A percentile compares a stretch with the other conserved stretches of the same genome.
These are phyloP conservation scores for Fusarium sp. DNA, from an alignment of 2,329 filamentous ascomycete species.

Conservation along the genomic window DNA sequence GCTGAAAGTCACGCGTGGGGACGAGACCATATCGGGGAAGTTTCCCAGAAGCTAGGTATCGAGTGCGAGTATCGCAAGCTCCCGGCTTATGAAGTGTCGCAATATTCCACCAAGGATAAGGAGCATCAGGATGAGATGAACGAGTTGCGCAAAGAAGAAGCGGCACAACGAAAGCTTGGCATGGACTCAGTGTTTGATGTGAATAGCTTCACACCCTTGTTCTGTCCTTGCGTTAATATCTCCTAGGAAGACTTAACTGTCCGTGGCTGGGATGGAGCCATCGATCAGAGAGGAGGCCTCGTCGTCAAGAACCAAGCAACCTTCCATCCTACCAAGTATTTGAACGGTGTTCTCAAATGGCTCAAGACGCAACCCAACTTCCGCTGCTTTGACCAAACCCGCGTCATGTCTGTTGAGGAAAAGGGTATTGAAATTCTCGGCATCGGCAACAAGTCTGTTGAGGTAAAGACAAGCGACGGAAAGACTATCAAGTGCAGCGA, in stretches of 20 bases:
- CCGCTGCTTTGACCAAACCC: conserved; percentile 64
- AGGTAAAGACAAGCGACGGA: conserved; percentile 61
- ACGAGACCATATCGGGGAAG: conserved; percentile 63
- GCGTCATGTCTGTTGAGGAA: conserved; percentile 63
- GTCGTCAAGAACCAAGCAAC: conserved; percentile 64
- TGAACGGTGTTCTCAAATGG: conserved; percentile 65
- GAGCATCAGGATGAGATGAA: conserved; percentile 54
- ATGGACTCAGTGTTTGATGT: conserved; percentile 31
- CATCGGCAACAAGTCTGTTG: conserved; percentile 56
- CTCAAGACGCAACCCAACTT: conserved; percentile 66
- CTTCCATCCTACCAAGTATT: conserved; percentile 70
- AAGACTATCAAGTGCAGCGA: conserved; percentile 62
- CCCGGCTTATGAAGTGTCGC: conserved; percentile 64
- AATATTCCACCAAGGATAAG: conserved; percentile 59
- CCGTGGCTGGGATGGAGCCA: conserved; percentile 64
- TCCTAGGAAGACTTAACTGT: conserved; percentile 57
- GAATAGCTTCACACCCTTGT: background rate
- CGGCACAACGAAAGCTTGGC: conserved; percentile 27
- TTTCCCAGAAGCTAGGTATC: conserved; percentile 62
- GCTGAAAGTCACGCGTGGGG: conserved; percentile 70
- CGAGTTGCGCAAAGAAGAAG: conserved; percentile 25
- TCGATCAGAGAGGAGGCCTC: conserved; percentile 65
- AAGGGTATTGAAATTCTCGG: conserved; percentile 53
- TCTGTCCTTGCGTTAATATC: fast-evolving
- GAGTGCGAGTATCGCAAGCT: conserved; percentile 69